phyloP scores from a whole-genome alignment of 305 asterid genomes.

The Caryopteris hybrid region DNA sequence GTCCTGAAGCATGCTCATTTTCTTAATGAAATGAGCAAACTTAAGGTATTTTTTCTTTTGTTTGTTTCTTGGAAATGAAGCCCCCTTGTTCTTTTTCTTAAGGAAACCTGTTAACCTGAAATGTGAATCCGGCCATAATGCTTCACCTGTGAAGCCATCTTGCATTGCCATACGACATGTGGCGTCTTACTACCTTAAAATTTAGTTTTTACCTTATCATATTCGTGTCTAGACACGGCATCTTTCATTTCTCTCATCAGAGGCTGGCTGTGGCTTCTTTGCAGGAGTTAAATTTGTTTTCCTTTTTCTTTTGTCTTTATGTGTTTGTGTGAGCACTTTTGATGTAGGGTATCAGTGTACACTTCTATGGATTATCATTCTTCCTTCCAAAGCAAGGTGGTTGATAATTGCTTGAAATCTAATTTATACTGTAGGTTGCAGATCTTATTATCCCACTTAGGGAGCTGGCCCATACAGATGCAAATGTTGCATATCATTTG shows the following conservation, averaged over 20 bases:
- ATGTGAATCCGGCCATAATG: conserved; percentile 5
- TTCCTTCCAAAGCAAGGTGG: conserved; percentile 13
- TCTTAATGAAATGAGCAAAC: conserved; percentile 85
- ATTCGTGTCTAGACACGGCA: conserved; percentile 4
- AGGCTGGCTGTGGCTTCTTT: conserved; percentile 1
- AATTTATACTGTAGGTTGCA: conserved; percentile 55
- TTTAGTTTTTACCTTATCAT: conserved; percentile 1
- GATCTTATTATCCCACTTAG: conserved; percentile 93
- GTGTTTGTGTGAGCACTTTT: background rate
- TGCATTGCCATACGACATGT: background rate
- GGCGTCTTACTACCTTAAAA: background rate
- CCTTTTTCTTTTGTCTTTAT: background rate
- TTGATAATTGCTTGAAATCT: conserved; percentile 16
- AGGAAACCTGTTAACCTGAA: background rate
- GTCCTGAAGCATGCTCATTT: conserved; percentile 78
- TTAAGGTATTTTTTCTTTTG: conserved; percentile 55
- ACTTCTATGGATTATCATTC: conserved; percentile 7
- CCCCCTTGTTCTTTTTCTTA: background rate
- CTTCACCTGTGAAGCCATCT: conserved; percentile 13
- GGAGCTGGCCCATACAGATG: conserved; percentile 94
- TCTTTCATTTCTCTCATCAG: conserved; percentile 1
- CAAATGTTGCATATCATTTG: conserved; percentile 92
- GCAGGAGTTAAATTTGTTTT: background rate
- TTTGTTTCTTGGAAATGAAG: conserved; percentile 3
- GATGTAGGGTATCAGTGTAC: background rate